These are phyloP conservation scores for Cicer judaicum DNA, from an alignment of 306 rosid genomes.

Conservation along the genomic window DNA sequence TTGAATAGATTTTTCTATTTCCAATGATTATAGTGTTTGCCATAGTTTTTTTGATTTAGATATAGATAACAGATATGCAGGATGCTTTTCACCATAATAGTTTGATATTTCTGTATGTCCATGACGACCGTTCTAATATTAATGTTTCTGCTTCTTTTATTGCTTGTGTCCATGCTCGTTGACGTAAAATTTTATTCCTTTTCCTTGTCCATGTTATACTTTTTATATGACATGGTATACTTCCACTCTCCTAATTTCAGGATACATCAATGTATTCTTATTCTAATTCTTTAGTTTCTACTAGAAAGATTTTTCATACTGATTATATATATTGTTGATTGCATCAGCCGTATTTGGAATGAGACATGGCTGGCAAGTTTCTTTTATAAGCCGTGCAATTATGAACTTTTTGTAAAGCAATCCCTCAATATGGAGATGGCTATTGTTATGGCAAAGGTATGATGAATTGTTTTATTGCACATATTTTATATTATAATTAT, in stretches of 20 bases:
- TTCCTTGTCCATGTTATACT: neutral
- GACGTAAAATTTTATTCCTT: neutral
- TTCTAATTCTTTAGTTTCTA: slow-evolving; percentile 21
- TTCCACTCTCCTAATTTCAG: slow-evolving; percentile 10
- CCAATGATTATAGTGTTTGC: slow-evolving; percentile 4
- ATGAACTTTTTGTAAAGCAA: slow-evolving; percentile 97
- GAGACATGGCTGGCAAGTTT: slow-evolving; percentile 96
- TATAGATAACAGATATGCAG: neutral
- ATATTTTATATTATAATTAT: neutral
- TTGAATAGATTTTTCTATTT: slow-evolving; percentile 25
- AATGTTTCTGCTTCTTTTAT: neutral
- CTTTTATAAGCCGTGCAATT: slow-evolving; percentile 99
- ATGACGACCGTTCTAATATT: slow-evolving; percentile 4
- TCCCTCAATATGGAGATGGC: slow-evolving; percentile 99
- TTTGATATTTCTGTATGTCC: neutral
- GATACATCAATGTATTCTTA: slow-evolving; percentile 21
- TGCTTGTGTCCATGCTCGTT: slow-evolving; percentile 7
- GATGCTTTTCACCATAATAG: slow-evolving; percentile 14
- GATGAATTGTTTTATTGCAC: slow-evolving; percentile 35
- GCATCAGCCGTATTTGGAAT: slow-evolving; percentile 94
- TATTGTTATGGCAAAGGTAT: slow-evolving; percentile 98
- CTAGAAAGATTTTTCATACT: slow-evolving; percentile 34
- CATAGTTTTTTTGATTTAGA: slow-evolving; percentile 23
- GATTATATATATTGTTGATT: slow-evolving; percentile 40
- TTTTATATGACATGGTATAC: neutral